phyloP scores from a whole-genome alignment of 306 rosid genomes.

The Potentilla sterilis region DNA sequence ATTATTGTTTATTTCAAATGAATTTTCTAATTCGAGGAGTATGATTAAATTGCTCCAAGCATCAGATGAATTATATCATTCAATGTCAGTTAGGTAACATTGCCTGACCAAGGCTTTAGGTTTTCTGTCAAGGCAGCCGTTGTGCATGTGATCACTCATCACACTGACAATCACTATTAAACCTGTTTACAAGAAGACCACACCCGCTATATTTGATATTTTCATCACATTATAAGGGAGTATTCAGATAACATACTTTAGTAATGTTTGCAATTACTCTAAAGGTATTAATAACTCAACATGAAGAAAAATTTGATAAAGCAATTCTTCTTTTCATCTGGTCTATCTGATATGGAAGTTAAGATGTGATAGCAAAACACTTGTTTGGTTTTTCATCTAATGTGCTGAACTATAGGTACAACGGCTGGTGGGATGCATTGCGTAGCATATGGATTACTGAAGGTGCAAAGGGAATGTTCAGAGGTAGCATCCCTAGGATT shows the following conservation, averaged over 20 bases:
- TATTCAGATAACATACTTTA: neutral
- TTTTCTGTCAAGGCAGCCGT: neutral
- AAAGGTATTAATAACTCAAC: neutral
- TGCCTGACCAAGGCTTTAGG: neutral
- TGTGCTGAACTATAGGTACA: constrained; percentile 49
- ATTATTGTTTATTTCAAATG: constrained; percentile 5
- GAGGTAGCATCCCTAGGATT: constrained; percentile 83
- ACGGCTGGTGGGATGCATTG: constrained; percentile 74
- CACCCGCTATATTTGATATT: neutral
- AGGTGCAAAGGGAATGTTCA: constrained; percentile 73
- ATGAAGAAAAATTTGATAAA: neutral
- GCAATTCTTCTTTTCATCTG: neutral
- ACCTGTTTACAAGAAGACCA: neutral
- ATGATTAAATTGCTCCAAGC: neutral
- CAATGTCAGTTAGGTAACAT: neutral
- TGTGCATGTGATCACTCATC: neutral
- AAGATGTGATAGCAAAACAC: neutral
- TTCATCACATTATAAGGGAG: neutral
- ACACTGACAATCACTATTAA: neutral
- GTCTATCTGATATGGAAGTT: neutral
- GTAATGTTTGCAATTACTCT: neutral
- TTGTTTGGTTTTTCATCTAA: constrained; percentile 3
- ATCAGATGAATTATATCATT: neutral
- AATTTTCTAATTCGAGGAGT: neutral
- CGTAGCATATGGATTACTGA: constrained; percentile 55